Percentiles rank a stretch among this genome's conserved stretches.
Evolutionary conservation across 441 rosid genomes (phyloP).

Genomic region (Adansonia madagascariensis): DNA sequence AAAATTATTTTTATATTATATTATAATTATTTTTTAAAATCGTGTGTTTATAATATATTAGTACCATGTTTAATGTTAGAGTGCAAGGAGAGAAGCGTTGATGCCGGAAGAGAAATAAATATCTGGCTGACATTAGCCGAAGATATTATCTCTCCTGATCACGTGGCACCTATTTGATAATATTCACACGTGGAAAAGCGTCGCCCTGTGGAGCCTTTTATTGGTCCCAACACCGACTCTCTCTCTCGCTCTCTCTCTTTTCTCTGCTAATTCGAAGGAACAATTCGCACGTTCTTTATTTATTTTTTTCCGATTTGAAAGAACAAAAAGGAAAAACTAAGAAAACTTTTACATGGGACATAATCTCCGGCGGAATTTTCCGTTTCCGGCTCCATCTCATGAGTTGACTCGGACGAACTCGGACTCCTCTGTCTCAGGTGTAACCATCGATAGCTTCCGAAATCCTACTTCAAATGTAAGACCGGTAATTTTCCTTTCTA

Average conservation of each 20-base stretch:
- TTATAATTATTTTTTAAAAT: no score
- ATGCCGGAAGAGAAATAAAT: no score
- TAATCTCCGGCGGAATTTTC: slow-evolving; percentile 30
- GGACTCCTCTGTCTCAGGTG: slow-evolving; percentile 51
- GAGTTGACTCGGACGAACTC: slow-evolving; percentile 46
- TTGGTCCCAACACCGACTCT: slow-evolving; percentile 24
- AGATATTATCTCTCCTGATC: slow-evolving; percentile 61
- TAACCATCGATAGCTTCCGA: slow-evolving; percentile 42
- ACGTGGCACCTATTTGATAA: slow-evolving; percentile 45
- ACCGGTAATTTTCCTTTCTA: slow-evolving; percentile 36
- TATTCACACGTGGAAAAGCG: slow-evolving; percentile 76
- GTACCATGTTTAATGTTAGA: no score
- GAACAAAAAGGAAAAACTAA: background rate
- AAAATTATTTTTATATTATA: no score
- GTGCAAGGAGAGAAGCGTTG: no score
- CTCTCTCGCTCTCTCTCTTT: slow-evolving; percentile 2
- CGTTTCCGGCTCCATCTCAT: slow-evolving; percentile 30
- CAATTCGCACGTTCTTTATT: slow-evolving; percentile 15
- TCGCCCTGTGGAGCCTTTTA: slow-evolving; percentile 59
- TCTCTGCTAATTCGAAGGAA: slow-evolving; percentile 25
- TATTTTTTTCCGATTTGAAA: background rate
- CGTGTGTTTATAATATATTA: no score
- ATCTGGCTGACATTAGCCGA: slow-evolving; percentile 37
- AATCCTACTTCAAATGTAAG: slow-evolving; percentile 29
- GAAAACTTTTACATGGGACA: slow-evolving; percentile 29